Evolutionary conservation across 179 eudicot species (phyloP).

Genomic region (Sideroxylon spinosum): DNA sequence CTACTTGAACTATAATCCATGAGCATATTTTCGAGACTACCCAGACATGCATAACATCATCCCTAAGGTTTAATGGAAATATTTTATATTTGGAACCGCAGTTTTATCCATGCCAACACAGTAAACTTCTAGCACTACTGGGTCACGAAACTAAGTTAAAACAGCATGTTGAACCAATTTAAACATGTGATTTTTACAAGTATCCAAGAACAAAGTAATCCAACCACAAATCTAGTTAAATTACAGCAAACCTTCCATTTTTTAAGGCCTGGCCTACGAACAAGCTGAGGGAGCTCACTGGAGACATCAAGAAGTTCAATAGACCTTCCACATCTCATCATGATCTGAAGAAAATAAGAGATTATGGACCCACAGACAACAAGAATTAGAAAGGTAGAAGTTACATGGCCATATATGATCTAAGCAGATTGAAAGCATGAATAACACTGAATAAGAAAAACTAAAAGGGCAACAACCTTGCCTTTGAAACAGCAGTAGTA

Average conservation of each 20-base stretch:
- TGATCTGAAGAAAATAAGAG: constrained; percentile 40
- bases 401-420: neutral
- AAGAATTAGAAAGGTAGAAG: constrained; percentile 3
- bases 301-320: constrained; percentile 94
- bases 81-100: too few relatives aligned
- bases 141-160: neutral
- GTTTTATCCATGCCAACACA: too few relatives aligned
- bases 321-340: constrained; percentile 74
- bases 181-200: too few relatives aligned
- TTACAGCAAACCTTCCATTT: constrained; percentile 73
- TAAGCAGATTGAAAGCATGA: neutral
- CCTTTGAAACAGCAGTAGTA: neutral
- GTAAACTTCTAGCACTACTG: too few relatives aligned
- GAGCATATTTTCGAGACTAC: too few relatives aligned
- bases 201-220: neutral
- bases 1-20: too few relatives aligned
- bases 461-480: neutral
- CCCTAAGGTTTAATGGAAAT: too few relatives aligned
- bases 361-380: neutral
- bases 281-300: constrained; percentile 74
- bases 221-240: neutral
- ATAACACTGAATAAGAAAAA: neutral
- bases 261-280: constrained; percentile 89
- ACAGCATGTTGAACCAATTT: neutral
- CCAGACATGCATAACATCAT: too few relatives aligned